Evolutionary conservation across 1,139 yeast genomes (phyloP), one percentile per base, ranked within the genome.

Genomic region (Yamadazyma songkhlaensis): DNA sequence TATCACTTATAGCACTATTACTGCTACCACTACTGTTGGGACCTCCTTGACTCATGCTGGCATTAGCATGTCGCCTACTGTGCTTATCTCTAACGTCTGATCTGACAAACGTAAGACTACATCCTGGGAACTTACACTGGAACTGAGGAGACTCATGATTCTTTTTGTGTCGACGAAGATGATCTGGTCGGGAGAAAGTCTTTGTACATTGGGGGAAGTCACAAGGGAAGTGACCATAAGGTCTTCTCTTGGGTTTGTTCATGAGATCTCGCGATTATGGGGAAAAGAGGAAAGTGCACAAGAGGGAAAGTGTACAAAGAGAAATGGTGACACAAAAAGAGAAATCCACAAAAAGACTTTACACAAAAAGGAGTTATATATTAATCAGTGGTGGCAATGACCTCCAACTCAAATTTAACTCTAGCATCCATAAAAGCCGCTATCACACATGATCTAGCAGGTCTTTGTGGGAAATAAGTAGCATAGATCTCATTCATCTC

Each of bases 391-490:
- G 60, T 45, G 4, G 68, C 69, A 45, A 63, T 55, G 9, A 59
- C 67, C 43, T 64, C 69, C 38, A 64, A 49, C 38, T 64, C 69
- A 12, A 61, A 62, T 46, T 62, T 62, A 38, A 64, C 56, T 15
- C 57, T 41, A 8, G 67, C 57, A 38, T 64, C 67, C 67, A 62
- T 64, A 44, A 64, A 64, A 3, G 58, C 59, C 21, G 48, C 68
- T 44, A 74, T 64, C 22, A 77, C 70, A 51, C 81, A 76, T 36
- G 77, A 68, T 57, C 84, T 64, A 22, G 78, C 75, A n/a, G 84
- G 84, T 50, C 66, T 65, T 37, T 65, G 64, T 3, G 64, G 59
- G 53, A 77, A 73, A 51, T 69, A 61, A 46, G 66, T 59, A 17
- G 62, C 67, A 53, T 77, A 77, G 29, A 77, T 66, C 38, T 62